Percentiles rank a stretch among this genome's conserved stretches.
These are phyloP conservation scores for Flaveria bidentis DNA, from an alignment of 129 eudicot species.

Conservation along the genomic window DNA sequence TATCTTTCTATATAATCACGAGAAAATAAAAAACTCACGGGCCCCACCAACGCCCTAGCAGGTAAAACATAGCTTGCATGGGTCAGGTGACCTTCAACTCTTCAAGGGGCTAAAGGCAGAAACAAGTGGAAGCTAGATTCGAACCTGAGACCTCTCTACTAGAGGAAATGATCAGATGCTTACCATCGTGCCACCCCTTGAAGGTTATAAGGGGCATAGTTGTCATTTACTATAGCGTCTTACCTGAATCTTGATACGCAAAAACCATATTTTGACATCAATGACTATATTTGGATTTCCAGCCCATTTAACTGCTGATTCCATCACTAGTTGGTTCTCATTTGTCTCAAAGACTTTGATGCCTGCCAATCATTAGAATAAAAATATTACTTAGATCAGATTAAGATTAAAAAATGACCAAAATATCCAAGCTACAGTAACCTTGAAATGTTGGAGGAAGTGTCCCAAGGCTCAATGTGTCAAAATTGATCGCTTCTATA, in stretches of 20 bases:
- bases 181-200: neutral
- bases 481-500: constrained; percentile 70
- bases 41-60: neutral
- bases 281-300: constrained; percentile 79
- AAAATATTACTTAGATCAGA: neutral
- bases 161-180: too few species aligned
- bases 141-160: neutral
- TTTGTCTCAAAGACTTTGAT: constrained; percentile 74
- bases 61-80: neutral
- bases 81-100: neutral
- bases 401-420: neutral
- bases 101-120: neutral
- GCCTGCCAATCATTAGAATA: constrained; percentile 45
- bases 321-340: constrained; percentile 81
- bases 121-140: neutral
- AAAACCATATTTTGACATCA: constrained; percentile 44
- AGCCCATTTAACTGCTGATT: constrained; percentile 89
- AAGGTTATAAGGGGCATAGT: constrained; percentile 16
- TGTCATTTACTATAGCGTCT: constrained; percentile 17
- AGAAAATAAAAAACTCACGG: neutral
- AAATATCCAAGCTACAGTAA: constrained; percentile 1
- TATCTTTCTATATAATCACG: neutral
- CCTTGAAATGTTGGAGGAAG: constrained; percentile 90
- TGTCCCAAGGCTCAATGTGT: constrained; percentile 70
- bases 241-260: constrained; percentile 70